Percentiles rank a stretch among this genome's conserved stretches.
These are phyloP conservation scores for Ceratobasidium papillatum DNA, from an alignment of 1,284 basidiomycete species.

Conservation along the genomic window DNA sequence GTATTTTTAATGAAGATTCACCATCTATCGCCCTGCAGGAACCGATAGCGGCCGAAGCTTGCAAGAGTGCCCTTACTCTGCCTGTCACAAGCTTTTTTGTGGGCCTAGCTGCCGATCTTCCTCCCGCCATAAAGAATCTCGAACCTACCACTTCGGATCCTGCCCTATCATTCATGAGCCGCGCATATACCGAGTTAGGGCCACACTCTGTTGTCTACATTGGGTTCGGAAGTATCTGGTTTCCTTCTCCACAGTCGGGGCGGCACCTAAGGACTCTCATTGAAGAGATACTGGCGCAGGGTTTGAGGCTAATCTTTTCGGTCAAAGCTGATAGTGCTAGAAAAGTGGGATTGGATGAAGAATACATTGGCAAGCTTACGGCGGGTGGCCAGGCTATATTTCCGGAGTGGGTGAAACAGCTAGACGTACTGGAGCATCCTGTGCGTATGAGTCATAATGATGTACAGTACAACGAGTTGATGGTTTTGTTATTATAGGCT, in stretches of 20 bases:
- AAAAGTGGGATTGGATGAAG: neutral
- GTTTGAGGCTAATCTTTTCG: slow-evolving; percentile 2
- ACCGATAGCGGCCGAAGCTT: neutral
- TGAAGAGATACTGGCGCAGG: neutral
- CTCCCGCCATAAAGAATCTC: neutral
- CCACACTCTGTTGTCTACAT: slow-evolving; percentile 29
- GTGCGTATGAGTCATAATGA: neutral
- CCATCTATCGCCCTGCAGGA: neutral
- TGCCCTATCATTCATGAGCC: slow-evolving; percentile 22
- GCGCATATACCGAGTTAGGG: slow-evolving; percentile 21
- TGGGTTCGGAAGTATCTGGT: slow-evolving; percentile 31
- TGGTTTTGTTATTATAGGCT: neutral
- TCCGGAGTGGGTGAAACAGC: slow-evolving; percentile 31
- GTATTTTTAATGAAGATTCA: neutral
- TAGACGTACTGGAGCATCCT: slow-evolving; percentile 32
- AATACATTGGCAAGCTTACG: neutral
- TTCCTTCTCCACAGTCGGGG: slow-evolving; percentile 1
- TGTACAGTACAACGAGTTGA: neutral
- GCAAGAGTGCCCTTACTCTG: neutral
- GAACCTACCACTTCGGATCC: neutral
- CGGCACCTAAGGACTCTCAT: slow-evolving; percentile 12
- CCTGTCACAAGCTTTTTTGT: slow-evolving; percentile 8
- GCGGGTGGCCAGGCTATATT: slow-evolving; percentile 23
- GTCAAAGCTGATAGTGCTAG: neutral
- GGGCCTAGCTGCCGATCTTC: slow-evolving; percentile 4